These are phyloP conservation scores for Nissolia schottii DNA, from an alignment of 306 rosid genomes.

Conservation along the genomic window DNA sequence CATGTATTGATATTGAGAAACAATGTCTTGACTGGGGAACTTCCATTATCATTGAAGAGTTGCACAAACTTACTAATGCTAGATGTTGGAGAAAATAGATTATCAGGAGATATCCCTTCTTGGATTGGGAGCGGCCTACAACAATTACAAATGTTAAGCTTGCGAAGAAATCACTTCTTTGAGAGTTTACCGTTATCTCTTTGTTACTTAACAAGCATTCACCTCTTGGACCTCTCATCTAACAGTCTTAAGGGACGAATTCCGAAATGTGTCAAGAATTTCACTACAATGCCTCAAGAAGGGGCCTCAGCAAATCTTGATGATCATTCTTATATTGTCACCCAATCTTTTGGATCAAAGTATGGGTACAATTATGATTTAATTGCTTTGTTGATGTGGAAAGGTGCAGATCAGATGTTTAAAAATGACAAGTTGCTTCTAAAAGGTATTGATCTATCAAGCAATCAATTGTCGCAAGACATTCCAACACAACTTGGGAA, in stretches of 20 bases:
- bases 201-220: not conserved
- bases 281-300: not conserved
- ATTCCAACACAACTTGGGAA: not conserved
- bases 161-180: not conserved
- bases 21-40: not conserved
- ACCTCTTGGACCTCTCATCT: not conserved
- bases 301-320: not conserved
- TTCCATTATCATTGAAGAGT: not conserved
- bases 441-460: slow-evolving; percentile 2
- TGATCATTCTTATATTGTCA: not conserved
- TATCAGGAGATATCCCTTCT: not conserved
- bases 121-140: not conserved
- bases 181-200: not conserved
- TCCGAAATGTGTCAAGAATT: slow-evolving; percentile 3
- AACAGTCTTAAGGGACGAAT: not conserved
- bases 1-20: not conserved
- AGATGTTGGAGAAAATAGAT: slow-evolving; percentile 1
- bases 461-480: not conserved
- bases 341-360: not conserved
- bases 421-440: not conserved
- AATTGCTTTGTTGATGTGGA: not conserved
- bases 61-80: not conserved
- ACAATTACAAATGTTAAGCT: not conserved
- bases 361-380: not conserved
- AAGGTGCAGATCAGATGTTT: not conserved